phyloP scores from a whole-genome alignment of 2,329 filamentous ascomycete species.

The Fusarium irregulare region DNA sequence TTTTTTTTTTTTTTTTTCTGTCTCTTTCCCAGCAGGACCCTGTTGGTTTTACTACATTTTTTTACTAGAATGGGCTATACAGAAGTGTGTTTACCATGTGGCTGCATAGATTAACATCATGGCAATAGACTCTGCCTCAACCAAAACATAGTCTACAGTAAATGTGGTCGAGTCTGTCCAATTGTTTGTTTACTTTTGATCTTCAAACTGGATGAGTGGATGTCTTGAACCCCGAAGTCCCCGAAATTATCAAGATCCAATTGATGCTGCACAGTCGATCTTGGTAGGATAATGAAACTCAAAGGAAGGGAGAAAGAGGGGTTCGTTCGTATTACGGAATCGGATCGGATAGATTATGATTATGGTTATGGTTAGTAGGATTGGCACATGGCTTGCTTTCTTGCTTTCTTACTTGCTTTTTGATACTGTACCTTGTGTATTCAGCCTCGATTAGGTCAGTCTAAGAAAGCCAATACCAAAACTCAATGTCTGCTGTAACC shows the following conservation, averaged over 20 bases:
- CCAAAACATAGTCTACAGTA: not conserved
- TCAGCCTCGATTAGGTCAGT: not conserved
- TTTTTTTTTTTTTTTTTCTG: not conserved
- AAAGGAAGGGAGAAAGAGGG: not conserved
- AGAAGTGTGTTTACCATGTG: not conserved
- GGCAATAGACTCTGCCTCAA: not conserved
- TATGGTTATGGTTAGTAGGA: not conserved
- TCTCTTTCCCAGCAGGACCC: not conserved
- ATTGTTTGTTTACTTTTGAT: not conserved
- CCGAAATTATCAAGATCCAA: not conserved
- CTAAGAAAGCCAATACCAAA: not conserved
- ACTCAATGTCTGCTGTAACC: conserved; percentile 1
- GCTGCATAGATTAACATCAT: not conserved
- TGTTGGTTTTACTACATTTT: not conserved
- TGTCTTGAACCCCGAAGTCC: conserved; percentile 1
- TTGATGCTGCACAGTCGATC: not conserved
- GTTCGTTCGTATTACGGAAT: not conserved
- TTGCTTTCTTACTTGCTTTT: not conserved
- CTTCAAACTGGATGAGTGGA: not conserved
- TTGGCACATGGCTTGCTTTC: not conserved
- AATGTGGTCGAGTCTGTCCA: not conserved
- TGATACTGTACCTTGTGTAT: not conserved
- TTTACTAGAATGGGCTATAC: not conserved
- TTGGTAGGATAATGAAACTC: not conserved
- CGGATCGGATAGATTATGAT: not conserved